These are phyloP conservation scores for Sclerotinia subarctica DNA, from an alignment of 2,329 filamentous ascomycete genomes.

Conservation along the genomic window DNA sequence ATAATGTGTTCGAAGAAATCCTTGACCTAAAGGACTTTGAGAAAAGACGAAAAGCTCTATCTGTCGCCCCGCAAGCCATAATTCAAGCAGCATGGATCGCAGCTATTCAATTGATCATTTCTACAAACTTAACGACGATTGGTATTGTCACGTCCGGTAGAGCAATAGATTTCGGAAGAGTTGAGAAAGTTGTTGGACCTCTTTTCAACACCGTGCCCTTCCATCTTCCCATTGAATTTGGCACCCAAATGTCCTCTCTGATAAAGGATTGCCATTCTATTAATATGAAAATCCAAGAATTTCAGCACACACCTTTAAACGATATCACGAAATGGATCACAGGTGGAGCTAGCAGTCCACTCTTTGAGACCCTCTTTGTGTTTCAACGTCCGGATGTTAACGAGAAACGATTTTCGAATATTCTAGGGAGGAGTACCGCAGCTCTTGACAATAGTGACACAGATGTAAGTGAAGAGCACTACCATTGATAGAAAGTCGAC, in stretches of 20 bases:
- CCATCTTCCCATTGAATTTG: constrained; percentile 45
- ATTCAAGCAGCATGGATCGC: constrained; percentile 72
- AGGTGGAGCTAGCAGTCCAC: constrained; percentile 45
- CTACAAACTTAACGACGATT: constrained; percentile 46
- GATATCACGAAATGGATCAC: constrained; percentile 78
- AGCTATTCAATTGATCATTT: constrained; percentile 54
- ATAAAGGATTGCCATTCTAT: constrained; percentile 66
- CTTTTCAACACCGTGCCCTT: constrained; percentile 89
- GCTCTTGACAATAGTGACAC: constrained; percentile 45
- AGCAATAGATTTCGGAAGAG: constrained; percentile 62
- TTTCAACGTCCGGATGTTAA: constrained; percentile 59
- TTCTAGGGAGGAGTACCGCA: constrained; percentile 55
- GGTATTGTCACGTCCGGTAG: constrained; percentile 80
- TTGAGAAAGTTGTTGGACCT: constrained; percentile 71
- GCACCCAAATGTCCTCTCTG: constrained; percentile 57
- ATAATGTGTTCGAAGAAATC: constrained; percentile 32
- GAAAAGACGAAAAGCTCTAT: constrained; percentile 53
- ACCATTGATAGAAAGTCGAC: not conserved
- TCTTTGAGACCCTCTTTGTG: constrained; percentile 81
- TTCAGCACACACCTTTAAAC: constrained; percentile 75
- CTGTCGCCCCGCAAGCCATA: constrained; percentile 75
- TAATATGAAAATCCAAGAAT: constrained; percentile 64
- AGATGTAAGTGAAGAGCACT: constrained; percentile 38
- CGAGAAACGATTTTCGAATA: constrained; percentile 31
- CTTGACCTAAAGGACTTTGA: constrained; percentile 49